Percentiles rank a stretch among this genome's conserved stretches.
phyloP scores from a whole-genome alignment of 352 stramenopile genomes.

The Phytopythium montanum region DNA sequence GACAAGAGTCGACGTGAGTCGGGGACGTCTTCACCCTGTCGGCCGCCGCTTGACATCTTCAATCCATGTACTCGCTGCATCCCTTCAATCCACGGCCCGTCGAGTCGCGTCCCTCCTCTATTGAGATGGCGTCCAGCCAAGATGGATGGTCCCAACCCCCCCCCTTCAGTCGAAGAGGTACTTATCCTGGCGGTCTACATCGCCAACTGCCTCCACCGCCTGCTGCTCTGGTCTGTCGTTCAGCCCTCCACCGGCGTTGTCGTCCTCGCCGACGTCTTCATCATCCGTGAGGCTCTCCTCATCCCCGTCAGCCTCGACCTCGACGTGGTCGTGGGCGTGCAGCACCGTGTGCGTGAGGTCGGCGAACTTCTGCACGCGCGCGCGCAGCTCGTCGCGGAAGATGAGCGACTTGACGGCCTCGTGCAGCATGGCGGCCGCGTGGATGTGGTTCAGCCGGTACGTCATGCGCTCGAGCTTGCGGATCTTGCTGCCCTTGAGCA shows the following conservation, averaged over 20 bases:
- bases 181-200: neutral
- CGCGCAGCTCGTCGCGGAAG: conserved; percentile 57
- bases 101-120: no score
- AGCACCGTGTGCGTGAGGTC: conserved; percentile 21
- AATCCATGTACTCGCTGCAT: no score
- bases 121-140: no score
- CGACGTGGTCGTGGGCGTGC: neutral
- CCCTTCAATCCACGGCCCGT: no score
- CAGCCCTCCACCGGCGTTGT: conserved; percentile 1
- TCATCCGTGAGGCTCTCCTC: neutral
- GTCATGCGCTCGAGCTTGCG: conserved; percentile 43
- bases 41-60: no score
- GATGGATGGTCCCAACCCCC: no score
- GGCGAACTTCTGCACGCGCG: conserved; percentile 48
- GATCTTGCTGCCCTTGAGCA: conserved; percentile 48
- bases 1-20: no score
- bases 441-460: conserved; percentile 49
- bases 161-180: conserved; percentile 1
- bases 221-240: neutral
- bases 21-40: no score
- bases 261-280: neutral
- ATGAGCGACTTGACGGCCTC: conserved; percentile 48
- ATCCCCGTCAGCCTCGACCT: no score
- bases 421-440: conserved; percentile 42
- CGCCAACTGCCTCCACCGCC: neutral